Base-by-base conservation (phyloP, 2,329 filamentous ascomycete genomes). In the Diaporthe sp. region DNA sequence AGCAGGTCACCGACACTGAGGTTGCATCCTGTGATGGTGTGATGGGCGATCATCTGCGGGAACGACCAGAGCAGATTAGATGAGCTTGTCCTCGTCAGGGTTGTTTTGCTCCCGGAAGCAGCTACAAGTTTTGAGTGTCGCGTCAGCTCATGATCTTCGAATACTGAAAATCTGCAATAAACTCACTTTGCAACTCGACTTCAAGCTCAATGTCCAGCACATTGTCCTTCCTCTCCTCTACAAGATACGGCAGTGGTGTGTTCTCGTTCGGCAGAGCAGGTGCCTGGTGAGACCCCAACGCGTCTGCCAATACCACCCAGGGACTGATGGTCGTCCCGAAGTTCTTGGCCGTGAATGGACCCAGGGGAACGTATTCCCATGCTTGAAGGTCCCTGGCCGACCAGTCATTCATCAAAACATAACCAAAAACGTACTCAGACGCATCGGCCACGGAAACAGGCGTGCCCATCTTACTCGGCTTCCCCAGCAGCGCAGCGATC, bases 41-140 rank as follows among this genome's bases (percentile, higher is more conserved):
- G 94, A 83, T 97, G 94, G 0, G 94, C 90, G 46, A 97, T 86
- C 94, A 96, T 96, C 81, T 97, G 95, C 0, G 93, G 89, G 85
- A 95, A 97, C 0, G 94, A 96, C 88, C 92, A 97, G 1, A 96
- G 87, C 1, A 97, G 86, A 69, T 87, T 83, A 28, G 78, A 82
- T 0, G 84, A 82, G 70, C 81, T 85, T 9, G 84, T 84, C 58
- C 78, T 79, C 19, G 79, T 81, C 17, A 86, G 79, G 15, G 80
- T 79, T 8, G 58, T 69, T 19, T 72, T 75, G 44, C 71, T 58
- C 31, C 79, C 71, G 7, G 67, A 62, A 7, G 69, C 28, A 77
- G 78, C 72, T 79, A 69, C 7, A 31, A 44, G 1, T 28, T 44
- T 31, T 8, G n/a, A 17, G 76, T 8, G 0, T 51, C 19, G 15